Percentiles rank a stretch among this genome's conserved stretches.
Conservation (phyloP, 2,329 filamentous ascomycete species). For the Emmonsiellopsis sp. region DNA sequence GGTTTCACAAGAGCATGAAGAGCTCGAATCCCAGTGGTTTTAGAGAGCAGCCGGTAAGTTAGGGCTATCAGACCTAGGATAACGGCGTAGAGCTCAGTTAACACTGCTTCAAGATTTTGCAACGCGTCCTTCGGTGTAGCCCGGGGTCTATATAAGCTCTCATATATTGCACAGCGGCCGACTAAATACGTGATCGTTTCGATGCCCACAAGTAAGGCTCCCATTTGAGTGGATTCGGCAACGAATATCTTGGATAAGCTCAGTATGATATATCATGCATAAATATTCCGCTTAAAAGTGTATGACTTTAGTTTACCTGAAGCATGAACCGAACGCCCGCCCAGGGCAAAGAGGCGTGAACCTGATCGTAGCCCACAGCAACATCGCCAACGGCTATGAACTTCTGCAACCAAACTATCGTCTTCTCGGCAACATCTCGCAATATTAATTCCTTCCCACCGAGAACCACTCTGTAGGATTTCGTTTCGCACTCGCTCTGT, state of each 20-base stretch:
- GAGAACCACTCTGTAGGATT: background rate
- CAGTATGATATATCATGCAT: background rate
- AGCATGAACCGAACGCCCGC: constrained; percentile 22
- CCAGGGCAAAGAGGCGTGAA: constrained; percentile 24
- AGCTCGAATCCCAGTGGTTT: constrained; percentile 2
- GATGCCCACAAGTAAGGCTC: constrained; percentile 9
- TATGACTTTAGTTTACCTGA: constrained; percentile 9
- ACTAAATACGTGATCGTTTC: constrained; percentile 10
- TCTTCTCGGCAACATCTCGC: constrained; percentile 8
- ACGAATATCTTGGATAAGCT: background rate
- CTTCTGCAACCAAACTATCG: background rate
- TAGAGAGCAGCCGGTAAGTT: constrained; percentile 1
- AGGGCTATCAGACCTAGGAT: background rate
- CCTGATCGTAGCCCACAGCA: constrained; percentile 22
- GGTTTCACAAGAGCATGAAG: constrained; percentile 9
- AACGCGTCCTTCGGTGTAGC: background rate
- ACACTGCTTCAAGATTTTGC: background rate
- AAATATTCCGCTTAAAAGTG: background rate
- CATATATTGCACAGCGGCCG: constrained; percentile 11
- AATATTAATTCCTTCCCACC: constrained; percentile 6
- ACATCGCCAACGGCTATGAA: constrained; percentile 18
- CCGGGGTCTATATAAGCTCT: constrained; percentile 7
- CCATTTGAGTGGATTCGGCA: constrained; percentile 12
- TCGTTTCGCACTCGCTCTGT: background rate
- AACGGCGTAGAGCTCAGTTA: background rate